Percentiles rank a stretch among this genome's conserved stretches.
Evolutionary conservation across 202 grass and related monocot species (phyloP).

Genomic region (Tripidium arundinaceum): DNA sequence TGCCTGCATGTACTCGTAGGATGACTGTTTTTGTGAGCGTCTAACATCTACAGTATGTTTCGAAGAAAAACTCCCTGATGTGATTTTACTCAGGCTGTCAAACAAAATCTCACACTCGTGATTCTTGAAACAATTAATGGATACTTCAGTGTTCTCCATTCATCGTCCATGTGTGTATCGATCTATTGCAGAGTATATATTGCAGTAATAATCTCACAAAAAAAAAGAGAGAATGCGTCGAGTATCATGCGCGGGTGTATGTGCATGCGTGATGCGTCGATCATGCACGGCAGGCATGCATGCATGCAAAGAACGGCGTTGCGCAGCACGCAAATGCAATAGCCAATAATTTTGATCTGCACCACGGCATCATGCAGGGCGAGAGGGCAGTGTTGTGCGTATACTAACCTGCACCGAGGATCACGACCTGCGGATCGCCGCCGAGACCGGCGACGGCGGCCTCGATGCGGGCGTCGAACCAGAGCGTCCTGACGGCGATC

Average conservation of each 20-base stretch:
- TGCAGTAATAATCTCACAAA: neutral
- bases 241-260: neutral
- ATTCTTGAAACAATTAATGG: too few species aligned
- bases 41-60: too few species aligned
- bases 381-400: neutral
- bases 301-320: too few species aligned
- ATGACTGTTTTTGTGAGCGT: too few species aligned
- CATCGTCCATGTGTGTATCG: neutral
- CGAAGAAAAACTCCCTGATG: neutral
- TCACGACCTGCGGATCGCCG: constrained; percentile 64
- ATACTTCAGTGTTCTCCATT: too few species aligned
- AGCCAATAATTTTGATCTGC: neutral
- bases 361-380: neutral
- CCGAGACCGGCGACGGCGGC: constrained; percentile 55
- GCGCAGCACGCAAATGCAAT: neutral
- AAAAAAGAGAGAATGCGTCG: neutral
- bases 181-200: too few species aligned
- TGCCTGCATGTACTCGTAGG: too few species aligned
- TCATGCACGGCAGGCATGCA: too few species aligned
- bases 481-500: constrained; percentile 81
- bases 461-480: constrained; percentile 77
- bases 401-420: constrained; percentile 85
- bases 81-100: neutral
- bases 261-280: too few species aligned
- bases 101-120: neutral